phyloP scores from a whole-genome alignment of 495 filamentous ascomycete species.

The Thermothielavioides terrestris region DNA sequence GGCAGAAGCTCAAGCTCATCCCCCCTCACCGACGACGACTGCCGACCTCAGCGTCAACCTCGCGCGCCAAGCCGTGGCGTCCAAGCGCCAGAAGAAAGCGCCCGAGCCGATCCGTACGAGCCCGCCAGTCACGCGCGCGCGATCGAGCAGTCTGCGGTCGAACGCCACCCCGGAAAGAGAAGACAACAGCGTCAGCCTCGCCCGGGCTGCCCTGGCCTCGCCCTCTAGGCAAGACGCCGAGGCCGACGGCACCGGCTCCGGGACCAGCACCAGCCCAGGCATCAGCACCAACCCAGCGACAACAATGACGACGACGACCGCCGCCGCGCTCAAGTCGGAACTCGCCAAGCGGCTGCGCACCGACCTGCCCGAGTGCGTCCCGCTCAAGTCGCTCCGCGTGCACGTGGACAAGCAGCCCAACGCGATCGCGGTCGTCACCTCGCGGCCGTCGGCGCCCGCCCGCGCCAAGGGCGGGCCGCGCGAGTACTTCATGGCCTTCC shows the following conservation, averaged over 20 bases:
- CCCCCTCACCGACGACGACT: background rate
- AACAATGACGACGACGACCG: no score
- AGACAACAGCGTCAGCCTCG: conserved; percentile 15
- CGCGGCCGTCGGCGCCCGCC: conserved; percentile 43
- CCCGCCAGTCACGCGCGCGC: conserved; percentile 14
- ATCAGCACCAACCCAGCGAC: no score
- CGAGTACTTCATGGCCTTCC: conserved; percentile 61
- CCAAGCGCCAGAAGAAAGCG: conserved; percentile 18
- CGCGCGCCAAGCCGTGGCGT: conserved; percentile 27
- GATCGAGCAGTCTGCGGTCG: conserved; percentile 21
- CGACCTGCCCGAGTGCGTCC: conserved; percentile 56
- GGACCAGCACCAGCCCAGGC: background rate
- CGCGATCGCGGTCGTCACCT: conserved; percentile 58
- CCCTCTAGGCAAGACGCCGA: conserved; percentile 11
- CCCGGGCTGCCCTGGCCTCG: conserved; percentile 6
- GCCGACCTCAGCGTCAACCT: conserved; percentile 29
- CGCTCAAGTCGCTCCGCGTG: conserved; percentile 54
- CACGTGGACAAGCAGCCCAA: conserved; percentile 50
- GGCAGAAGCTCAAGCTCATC: background rate
- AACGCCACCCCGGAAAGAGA: conserved; percentile 13
- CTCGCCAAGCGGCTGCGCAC: conserved; percentile 46
- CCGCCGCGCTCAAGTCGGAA: conserved; percentile 29
- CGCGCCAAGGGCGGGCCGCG: conserved; percentile 57
- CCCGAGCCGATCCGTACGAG: conserved; percentile 21
- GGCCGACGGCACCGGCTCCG: background rate